A percentile compares a stretch with the other conserved stretches of the same genome.
Conservation (phyloP, 352 stramenopile species). For the Globisporangium irregulare region DNA sequence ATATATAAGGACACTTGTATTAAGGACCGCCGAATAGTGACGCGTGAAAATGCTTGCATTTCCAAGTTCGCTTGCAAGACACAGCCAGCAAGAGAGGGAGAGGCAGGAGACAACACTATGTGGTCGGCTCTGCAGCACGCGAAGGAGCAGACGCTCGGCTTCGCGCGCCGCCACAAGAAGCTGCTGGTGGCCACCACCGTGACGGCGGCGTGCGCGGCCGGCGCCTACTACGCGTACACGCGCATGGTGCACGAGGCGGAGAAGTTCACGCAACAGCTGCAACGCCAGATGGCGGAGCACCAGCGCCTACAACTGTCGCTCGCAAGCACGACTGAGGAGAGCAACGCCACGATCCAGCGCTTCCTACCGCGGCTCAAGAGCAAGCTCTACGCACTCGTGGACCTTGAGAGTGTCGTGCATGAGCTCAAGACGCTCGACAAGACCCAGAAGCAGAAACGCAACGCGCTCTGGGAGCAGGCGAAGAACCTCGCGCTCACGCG, state of each 20-base stretch:
- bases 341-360: conserved; percentile 65
- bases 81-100: conserved; percentile 2
- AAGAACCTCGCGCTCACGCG: conserved; percentile 71
- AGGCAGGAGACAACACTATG: conserved; percentile 27
- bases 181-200: conserved; percentile 52
- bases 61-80: neutral
- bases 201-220: conserved; percentile 42
- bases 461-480: conserved; percentile 69
- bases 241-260: conserved; percentile 66
- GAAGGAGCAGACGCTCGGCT: conserved; percentile 47
- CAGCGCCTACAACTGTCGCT: conserved; percentile 72
- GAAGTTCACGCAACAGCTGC: conserved; percentile 64
- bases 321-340: conserved; percentile 71
- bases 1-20: neutral
- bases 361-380: conserved; percentile 69
- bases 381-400: conserved; percentile 54
- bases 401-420: conserved; percentile 68
- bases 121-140: conserved; percentile 69
- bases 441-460: conserved; percentile 50
- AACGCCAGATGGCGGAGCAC: conserved; percentile 71
- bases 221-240: conserved; percentile 66
- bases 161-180: conserved; percentile 67
- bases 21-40: neutral
- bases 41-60: neutral
- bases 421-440: conserved; percentile 76